These are phyloP conservation scores for Capniomyces stellatus DNA, from an alignment of 371 early-diverging fungal species.

Conservation along the genomic window DNA sequence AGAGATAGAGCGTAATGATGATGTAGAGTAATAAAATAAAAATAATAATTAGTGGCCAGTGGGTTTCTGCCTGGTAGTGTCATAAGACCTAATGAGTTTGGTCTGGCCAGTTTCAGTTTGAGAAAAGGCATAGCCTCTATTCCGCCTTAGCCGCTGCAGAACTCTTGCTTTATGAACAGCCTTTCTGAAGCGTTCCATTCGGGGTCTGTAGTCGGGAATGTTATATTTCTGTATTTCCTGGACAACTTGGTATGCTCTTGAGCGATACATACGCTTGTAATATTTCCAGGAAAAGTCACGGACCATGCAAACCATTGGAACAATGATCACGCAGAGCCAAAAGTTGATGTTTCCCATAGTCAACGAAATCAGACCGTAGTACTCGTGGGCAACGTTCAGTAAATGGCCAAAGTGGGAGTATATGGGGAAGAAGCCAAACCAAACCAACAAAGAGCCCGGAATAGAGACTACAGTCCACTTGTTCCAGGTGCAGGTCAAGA, in stretches of 20 bases:
- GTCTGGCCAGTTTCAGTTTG: constrained; percentile 93
- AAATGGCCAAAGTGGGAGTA: constrained; percentile 63
- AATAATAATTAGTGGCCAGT: constrained; percentile 29
- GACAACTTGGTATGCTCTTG: constrained; percentile 76
- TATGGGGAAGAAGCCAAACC: constrained; percentile 74
- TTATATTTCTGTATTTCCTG: constrained; percentile 97
- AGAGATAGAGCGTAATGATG: no score
- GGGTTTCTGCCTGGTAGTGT: constrained; percentile 86
- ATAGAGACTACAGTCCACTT: constrained; percentile 67
- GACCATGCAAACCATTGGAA: constrained; percentile 62
- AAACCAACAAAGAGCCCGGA: constrained; percentile 69
- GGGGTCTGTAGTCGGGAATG: constrained; percentile 91
- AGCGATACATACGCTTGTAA: constrained; percentile 53
- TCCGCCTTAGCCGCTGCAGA: constrained; percentile 79
- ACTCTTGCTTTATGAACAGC: constrained; percentile 90
- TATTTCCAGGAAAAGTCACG: constrained; percentile 88
- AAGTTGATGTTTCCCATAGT: constrained; percentile 62
- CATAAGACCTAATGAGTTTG: constrained; percentile 83
- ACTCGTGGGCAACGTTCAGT: constrained; percentile 57
- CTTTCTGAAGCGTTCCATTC: constrained; percentile 92
- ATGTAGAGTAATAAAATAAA: no score
- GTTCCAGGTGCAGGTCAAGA: constrained; percentile 74
- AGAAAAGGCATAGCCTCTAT: constrained; percentile 91
- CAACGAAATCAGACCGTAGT: constrained; percentile 53
- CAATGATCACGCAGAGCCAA: constrained; percentile 66